Percentiles rank a stretch among this genome's conserved stretches.
Conservation (phyloP, 306 rosid genomes). For the Casuarina glauca region DNA sequence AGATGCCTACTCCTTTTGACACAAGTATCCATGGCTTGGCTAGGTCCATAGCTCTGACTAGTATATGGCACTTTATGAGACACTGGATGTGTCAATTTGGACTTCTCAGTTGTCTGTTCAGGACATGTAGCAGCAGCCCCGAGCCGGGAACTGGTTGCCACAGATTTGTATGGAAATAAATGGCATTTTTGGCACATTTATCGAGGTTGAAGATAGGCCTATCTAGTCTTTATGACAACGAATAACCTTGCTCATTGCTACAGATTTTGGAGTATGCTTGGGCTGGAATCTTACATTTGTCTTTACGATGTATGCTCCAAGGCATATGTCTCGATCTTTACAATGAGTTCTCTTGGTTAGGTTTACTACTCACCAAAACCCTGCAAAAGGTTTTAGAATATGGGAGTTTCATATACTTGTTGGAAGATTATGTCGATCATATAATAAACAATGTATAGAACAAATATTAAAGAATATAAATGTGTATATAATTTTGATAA, state of each 20-base stretch:
- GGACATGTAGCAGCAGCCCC: conserved; percentile 36
- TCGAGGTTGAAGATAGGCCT: conserved; percentile 50
- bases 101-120: conserved; percentile 34
- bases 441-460: too few relatives aligned
- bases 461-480: too few relatives aligned
- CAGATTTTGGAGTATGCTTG: background rate
- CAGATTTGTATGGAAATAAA: conserved; percentile 87
- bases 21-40: conserved; percentile 97
- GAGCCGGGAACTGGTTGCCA: conserved; percentile 94
- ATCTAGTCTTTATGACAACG: background rate
- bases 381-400: too few relatives aligned
- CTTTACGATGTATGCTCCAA: background rate
- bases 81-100: background rate
- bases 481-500: too few relatives aligned
- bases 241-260: background rate
- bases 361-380: too few relatives aligned
- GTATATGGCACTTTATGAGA: background rate
- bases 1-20: conserved; percentile 95
- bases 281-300: background rate
- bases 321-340: too few relatives aligned
- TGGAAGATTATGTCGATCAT: too few relatives aligned
- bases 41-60: conserved; percentile 22
- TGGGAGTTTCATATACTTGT: too few relatives aligned
- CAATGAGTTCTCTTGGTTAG: too few relatives aligned
- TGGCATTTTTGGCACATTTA: conserved; percentile 98